A percentile compares a stretch with the other conserved stretches of the same genome.
Conservation (phyloP, 176 grass and related monocot species). For the Alloteropsis semialata region DNA sequence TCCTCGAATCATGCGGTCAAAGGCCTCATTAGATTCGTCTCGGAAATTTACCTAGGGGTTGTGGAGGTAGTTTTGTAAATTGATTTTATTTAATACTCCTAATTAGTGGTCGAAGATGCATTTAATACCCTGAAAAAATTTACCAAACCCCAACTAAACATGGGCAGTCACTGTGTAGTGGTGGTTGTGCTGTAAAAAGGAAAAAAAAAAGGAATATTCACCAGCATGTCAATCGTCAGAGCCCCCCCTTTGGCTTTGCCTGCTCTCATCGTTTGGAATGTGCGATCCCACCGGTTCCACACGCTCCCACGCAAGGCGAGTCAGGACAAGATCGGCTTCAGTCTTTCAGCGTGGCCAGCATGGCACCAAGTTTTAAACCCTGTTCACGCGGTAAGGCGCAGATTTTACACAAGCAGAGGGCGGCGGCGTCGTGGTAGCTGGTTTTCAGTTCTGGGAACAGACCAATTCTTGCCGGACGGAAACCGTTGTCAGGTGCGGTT, state of each 20-base stretch:
- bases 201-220: neutral
- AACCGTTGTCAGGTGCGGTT: neutral
- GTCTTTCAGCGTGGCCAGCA: neutral
- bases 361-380: neutral
- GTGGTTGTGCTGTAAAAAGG: neutral
- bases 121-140: too few relatives aligned
- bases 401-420: too few relatives aligned
- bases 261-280: conserved; percentile 4
- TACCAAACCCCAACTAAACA: too few relatives aligned
- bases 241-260: neutral
- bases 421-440: too few relatives aligned
- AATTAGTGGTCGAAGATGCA: too few relatives aligned
- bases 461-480: neutral
- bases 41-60: too few relatives aligned
- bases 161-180: neutral
- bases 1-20: too few relatives aligned
- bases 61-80: too few relatives aligned
- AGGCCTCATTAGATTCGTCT: too few relatives aligned
- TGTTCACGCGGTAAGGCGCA: neutral
- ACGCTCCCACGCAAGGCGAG: neutral
- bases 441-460: neutral
- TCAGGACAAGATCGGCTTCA: neutral
- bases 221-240: neutral
- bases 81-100: too few relatives aligned
- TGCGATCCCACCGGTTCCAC: neutral